A percentile compares a stretch with the other conserved stretches of the same genome.
Conservation (phyloP, 805 yeast genomes). For the Spathaspora gorwiae region DNA sequence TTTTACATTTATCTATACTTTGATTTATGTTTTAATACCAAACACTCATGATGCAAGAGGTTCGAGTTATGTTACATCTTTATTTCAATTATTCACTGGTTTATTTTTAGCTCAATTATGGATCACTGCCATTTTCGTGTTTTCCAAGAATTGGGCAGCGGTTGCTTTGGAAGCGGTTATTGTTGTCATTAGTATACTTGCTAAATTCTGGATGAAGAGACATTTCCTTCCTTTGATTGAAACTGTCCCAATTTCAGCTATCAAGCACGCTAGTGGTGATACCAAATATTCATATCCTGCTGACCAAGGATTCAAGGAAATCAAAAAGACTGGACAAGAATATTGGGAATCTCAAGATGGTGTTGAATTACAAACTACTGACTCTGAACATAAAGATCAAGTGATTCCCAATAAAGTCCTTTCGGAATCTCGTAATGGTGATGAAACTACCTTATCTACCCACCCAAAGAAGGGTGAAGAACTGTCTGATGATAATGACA, state of each 20-base stretch:
- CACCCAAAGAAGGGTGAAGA: conserved; percentile 12
- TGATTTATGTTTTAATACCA: conserved; percentile 60
- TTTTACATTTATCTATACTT: conserved; percentile 57
- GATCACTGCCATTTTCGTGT: conserved; percentile 65
- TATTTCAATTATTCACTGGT: conserved; percentile 69
- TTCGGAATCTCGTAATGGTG: conserved; percentile 7
- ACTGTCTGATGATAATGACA: conserved; percentile 8
- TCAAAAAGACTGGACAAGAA: conserved; percentile 47
- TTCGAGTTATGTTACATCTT: conserved; percentile 65
- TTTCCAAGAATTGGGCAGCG: conserved; percentile 76
- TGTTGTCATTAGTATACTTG: conserved; percentile 51
- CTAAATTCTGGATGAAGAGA: conserved; percentile 56
- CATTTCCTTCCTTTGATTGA: conserved; percentile 62
- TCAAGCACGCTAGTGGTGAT: conserved; percentile 45
- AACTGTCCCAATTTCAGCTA: conserved; percentile 64
- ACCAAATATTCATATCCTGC: conserved; percentile 49
- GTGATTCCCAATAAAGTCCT: not conserved
- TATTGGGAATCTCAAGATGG: conserved; percentile 32
- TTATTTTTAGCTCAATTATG: conserved; percentile 68
- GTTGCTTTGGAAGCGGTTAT: conserved; percentile 65
- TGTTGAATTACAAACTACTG: conserved; percentile 9
- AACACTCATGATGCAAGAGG: conserved; percentile 61
- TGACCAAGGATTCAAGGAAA: conserved; percentile 64
- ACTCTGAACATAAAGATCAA: not conserved
- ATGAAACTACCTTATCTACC: conserved; percentile 2